A percentile compares a stretch with the other conserved stretches of the same genome.
Conservation (phyloP, 306 rosid genomes). For the Echinosophora koreensis region DNA sequence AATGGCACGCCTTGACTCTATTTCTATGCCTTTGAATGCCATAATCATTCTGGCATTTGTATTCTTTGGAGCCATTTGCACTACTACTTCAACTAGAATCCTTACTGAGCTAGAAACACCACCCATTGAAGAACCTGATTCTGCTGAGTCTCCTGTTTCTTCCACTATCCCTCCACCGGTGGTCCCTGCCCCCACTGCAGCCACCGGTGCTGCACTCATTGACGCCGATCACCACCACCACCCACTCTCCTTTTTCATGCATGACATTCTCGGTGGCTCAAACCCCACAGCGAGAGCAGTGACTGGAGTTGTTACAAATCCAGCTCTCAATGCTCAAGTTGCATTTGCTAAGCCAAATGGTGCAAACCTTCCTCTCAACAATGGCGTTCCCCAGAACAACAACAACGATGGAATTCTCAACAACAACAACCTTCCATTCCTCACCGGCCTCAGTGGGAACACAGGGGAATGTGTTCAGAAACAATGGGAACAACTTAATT, state of each 20-base stretch:
- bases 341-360: conserved; percentile 83
- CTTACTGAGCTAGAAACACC: conserved; percentile 47
- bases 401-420: conserved; percentile 73
- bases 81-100: conserved; percentile 51
- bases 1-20: conserved; percentile 52
- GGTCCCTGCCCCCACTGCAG: conserved; percentile 28
- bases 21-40: conserved; percentile 36
- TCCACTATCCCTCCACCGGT: conserved; percentile 46
- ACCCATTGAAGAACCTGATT: conserved; percentile 19
- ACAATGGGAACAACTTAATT: conserved; percentile 53
- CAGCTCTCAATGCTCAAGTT: conserved; percentile 67
- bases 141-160: conserved; percentile 42
- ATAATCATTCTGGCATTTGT: conserved; percentile 45
- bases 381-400: conserved; percentile 67
- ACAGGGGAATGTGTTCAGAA: conserved; percentile 58
- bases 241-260: conserved; percentile 60
- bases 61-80: conserved; percentile 44
- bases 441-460: conserved; percentile 79
- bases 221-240: conserved; percentile 26
- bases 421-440: conserved; percentile 90
- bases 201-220: conserved; percentile 19
- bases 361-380: conserved; percentile 58
- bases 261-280: conserved; percentile 69
- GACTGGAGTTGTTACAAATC: conserved; percentile 68
- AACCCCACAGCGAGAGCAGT: conserved; percentile 69